A percentile compares a stretch with the other conserved stretches of the same genome.
Evolutionary conservation across 495 filamentous ascomycete genomes (phyloP).

Genomic region (Aspergillus baeticus): DNA sequence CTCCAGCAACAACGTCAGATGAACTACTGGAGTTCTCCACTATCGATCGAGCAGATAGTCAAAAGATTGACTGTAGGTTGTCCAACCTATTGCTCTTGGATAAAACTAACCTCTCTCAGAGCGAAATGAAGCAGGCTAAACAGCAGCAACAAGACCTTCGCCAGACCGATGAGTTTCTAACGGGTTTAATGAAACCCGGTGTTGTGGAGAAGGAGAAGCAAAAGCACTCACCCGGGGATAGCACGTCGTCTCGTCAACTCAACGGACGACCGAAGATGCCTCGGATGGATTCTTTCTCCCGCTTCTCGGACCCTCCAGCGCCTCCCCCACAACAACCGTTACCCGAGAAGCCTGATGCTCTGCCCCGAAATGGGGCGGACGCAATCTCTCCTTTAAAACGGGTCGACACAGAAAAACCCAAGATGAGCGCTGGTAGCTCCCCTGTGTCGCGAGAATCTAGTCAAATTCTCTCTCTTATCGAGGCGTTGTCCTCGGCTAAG

Average conservation of each 20-base stretch:
- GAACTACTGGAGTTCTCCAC: slow-evolving; percentile 81
- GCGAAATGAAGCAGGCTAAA: slow-evolving; percentile 82
- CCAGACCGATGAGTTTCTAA: slow-evolving; percentile 78
- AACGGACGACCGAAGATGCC: slow-evolving; percentile 53
- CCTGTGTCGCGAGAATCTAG: slow-evolving; percentile 65
- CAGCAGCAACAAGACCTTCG: slow-evolving; percentile 83
- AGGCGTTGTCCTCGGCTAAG: slow-evolving; percentile 75
- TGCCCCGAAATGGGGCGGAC: slow-evolving; percentile 43
- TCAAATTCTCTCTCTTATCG: slow-evolving; percentile 76
- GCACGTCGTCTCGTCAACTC: slow-evolving; percentile 35
- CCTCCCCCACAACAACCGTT: slow-evolving; percentile 90
- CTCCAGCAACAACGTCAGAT: slow-evolving; percentile 65
- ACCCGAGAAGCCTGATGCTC: slow-evolving; percentile 82
- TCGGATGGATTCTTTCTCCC: slow-evolving; percentile 54
- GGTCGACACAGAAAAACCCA: slow-evolving; percentile 71
- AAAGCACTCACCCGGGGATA: slow-evolving; percentile 39
- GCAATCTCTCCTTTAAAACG: slow-evolving; percentile 61
- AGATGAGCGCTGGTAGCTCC: slow-evolving; percentile 53
- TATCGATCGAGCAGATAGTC: slow-evolving; percentile 92
- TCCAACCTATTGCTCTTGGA: neutral
- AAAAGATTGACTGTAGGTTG: slow-evolving; percentile 84
- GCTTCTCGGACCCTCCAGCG: slow-evolving; percentile 86
- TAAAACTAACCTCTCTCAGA: slow-evolving; percentile 46
- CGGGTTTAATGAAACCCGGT: slow-evolving; percentile 68
- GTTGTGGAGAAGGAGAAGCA: slow-evolving; percentile 60